Evolutionary conservation across 805 yeast genomes (phyloP).

Genomic region (Ogataea nitratoaversa): DNA sequence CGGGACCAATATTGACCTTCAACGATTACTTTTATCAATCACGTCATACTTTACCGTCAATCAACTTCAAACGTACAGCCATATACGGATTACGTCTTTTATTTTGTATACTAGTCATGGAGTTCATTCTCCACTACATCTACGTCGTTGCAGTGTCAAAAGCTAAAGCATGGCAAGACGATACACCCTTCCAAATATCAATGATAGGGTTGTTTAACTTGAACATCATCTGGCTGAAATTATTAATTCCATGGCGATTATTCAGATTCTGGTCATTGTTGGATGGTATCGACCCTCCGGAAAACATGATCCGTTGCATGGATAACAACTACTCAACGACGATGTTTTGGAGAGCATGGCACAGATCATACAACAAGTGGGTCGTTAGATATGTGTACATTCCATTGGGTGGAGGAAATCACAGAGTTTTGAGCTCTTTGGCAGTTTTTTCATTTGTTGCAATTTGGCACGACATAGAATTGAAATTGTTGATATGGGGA

Average conservation of each 20-base stretch:
- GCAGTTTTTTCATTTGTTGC: conserved; percentile 95
- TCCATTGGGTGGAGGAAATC: conserved; percentile 81
- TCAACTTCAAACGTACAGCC: conserved; percentile 46
- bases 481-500: conserved; percentile 88
- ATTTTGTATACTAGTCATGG: conserved; percentile 83
- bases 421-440: conserved; percentile 70
- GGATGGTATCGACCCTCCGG: conserved; percentile 96
- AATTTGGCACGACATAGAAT: conserved; percentile 95
- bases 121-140: conserved; percentile 76
- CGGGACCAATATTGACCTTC: conserved; percentile 92
- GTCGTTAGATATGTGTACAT: conserved; percentile 82
- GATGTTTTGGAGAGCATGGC: conserved; percentile 99
- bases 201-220: conserved; percentile 92
- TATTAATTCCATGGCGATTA: conserved; percentile 92
- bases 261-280: conserved; percentile 88
- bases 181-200: conserved; percentile 87
- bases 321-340: conserved; percentile 88
- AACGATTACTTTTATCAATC: conserved; percentile 86
- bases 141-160: conserved; percentile 93
- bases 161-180: conserved; percentile 83
- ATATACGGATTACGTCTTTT: conserved; percentile 65
- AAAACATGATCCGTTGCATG: conserved; percentile 95
- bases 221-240: conserved; percentile 88
- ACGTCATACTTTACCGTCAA: conserved; percentile 53
- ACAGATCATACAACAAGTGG: conserved; percentile 89